Evolutionary conservation across 2,329 filamentous ascomycete genomes (phyloP).

Genomic region (Microsporum ferrugineum): DNA sequence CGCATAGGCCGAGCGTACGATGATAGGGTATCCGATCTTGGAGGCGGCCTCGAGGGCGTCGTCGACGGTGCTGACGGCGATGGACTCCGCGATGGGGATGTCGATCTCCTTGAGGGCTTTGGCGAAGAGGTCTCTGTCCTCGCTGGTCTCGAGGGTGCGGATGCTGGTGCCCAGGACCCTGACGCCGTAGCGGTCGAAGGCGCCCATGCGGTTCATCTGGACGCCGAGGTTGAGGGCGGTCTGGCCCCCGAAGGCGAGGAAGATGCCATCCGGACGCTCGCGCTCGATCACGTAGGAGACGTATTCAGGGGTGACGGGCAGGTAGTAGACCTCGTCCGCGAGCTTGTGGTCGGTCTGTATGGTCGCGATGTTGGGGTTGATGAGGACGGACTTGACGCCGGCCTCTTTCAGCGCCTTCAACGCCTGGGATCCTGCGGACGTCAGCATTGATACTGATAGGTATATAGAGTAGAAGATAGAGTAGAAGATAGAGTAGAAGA

Average conservation of each 20-base stretch:
- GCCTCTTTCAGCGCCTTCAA: slow-evolving; percentile 95
- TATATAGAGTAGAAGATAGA: not conserved
- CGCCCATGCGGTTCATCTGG: slow-evolving; percentile 89
- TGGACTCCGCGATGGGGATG: slow-evolving; percentile 93
- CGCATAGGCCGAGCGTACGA: slow-evolving; percentile 92
- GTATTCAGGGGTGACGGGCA: slow-evolving; percentile 95
- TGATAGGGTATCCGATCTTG: slow-evolving; percentile 88
- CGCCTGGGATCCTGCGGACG: slow-evolving; percentile 70
- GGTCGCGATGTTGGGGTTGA: slow-evolving; percentile 97
- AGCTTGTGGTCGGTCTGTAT: slow-evolving; percentile 96
- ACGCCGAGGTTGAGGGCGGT: slow-evolving; percentile 95
- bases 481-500: slow-evolving; percentile 25
- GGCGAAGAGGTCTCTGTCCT: slow-evolving; percentile 92
- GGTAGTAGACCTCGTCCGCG: slow-evolving; percentile 95
- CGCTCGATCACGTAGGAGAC: slow-evolving; percentile 95
- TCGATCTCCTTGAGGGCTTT: slow-evolving; percentile 94
- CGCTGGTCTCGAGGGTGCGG: slow-evolving; percentile 82
- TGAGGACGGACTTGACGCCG: slow-evolving; percentile 77
- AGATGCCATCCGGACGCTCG: slow-evolving; percentile 91
- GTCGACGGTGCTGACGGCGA: slow-evolving; percentile 81
- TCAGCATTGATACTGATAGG: not conserved
- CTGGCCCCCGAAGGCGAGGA: slow-evolving; percentile 94
- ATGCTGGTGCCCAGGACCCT: slow-evolving; percentile 93
- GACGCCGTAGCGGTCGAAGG: slow-evolving; percentile 91
- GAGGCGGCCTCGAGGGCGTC: slow-evolving; percentile 82